phyloP scores from a whole-genome alignment of 164 flowering plant genomes.

The Magnolia officinalis region DNA sequence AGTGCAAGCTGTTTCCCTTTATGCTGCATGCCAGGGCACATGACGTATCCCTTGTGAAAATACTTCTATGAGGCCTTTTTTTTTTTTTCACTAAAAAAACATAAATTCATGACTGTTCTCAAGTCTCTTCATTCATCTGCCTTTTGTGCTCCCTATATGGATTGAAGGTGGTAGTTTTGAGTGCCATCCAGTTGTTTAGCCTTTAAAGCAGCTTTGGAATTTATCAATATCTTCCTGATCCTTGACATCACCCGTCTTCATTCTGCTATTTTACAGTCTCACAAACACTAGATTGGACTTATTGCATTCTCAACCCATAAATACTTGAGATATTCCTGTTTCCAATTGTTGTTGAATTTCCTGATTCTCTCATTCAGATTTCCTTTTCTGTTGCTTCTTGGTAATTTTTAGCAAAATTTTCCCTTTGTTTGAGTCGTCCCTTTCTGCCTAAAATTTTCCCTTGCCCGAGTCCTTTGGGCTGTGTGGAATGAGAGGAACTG shows the following conservation, averaged over 20 bases:
- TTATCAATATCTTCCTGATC: neutral
- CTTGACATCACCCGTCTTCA: neutral
- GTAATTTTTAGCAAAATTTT: too few species aligned
- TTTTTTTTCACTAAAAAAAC: neutral
- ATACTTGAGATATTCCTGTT: too few species aligned
- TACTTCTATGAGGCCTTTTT: neutral
- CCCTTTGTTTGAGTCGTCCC: too few species aligned
- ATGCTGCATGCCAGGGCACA: neutral
- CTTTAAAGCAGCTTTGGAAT: neutral
- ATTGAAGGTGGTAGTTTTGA: neutral
- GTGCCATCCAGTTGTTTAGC: neutral
- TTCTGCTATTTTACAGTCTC: too few species aligned
- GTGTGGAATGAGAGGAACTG: too few species aligned
- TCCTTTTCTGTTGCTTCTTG: too few species aligned
- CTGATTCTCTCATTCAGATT: too few species aligned
- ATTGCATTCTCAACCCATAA: too few species aligned
- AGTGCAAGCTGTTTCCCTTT: neutral
- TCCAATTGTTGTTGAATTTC: too few species aligned
- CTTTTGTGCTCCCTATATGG: neutral
- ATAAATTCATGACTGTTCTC: neutral
- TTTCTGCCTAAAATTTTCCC: too few species aligned
- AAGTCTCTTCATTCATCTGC: neutral
- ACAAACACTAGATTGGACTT: too few species aligned
- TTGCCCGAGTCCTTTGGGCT: too few species aligned
- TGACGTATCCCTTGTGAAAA: neutral